These are phyloP conservation scores for Cladophialophora bantiana DNA, from an alignment of 2,329 filamentous ascomycete genomes.

Conservation along the genomic window DNA sequence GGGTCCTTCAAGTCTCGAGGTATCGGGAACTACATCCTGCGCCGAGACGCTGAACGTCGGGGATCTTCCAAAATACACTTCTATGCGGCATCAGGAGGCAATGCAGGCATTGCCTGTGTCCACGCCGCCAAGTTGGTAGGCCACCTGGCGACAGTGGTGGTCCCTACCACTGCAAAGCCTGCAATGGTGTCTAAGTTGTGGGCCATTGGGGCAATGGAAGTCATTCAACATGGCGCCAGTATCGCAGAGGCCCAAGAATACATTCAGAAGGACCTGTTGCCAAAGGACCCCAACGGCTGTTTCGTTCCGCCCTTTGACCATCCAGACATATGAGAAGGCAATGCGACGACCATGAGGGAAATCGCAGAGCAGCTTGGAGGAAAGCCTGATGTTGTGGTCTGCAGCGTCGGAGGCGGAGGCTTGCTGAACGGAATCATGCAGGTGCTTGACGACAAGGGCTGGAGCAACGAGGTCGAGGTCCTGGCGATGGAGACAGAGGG, in stretches of 20 bases:
- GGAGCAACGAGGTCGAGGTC: constrained; percentile 54
- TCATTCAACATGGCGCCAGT: constrained; percentile 71
- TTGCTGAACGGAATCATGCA: constrained; percentile 77
- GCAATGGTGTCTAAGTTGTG: constrained; percentile 75
- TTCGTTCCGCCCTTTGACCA: constrained; percentile 58
- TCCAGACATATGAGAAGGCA: constrained; percentile 55
- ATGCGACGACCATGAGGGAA: constrained; percentile 53
- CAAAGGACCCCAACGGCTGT: constrained; percentile 47
- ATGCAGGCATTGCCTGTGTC: constrained; percentile 82
- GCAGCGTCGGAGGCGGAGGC: constrained; percentile 80
- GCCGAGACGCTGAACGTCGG: constrained; percentile 8
- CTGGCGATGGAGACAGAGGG: constrained; percentile 79
- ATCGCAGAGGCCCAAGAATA: constrained; percentile 74
- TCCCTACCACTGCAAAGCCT: constrained; percentile 69
- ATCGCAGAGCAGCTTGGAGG: constrained; percentile 49
- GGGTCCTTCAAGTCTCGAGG: constrained; percentile 78
- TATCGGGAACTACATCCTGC: constrained; percentile 47
- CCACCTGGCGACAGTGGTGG: constrained; percentile 74
- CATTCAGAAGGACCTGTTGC: constrained; percentile 61
- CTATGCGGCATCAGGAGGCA: constrained; percentile 81
- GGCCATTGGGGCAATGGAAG: constrained; percentile 69
- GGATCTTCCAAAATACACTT: constrained; percentile 67
- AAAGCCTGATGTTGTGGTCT: constrained; percentile 73
- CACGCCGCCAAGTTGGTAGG: constrained; percentile 71
- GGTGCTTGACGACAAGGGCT: constrained; percentile 59